Conservation (phyloP, 192 early-diverging fungal species). For the Podila minutissima region DNA sequence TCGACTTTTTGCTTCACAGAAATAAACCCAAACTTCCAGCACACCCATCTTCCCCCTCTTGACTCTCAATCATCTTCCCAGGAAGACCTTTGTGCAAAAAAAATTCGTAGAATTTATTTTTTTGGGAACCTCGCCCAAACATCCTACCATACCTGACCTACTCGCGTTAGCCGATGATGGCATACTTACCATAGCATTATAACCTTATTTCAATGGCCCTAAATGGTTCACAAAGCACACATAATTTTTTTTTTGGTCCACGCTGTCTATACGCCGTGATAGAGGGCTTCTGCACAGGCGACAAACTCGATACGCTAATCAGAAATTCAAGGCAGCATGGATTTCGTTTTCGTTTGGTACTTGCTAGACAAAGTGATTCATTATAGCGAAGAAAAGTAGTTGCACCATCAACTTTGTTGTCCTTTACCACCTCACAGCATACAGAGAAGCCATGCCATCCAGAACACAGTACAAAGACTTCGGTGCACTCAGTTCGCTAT, state of each 20-base stretch:
- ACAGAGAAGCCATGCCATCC: background rate
- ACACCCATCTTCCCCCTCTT: too few species aligned
- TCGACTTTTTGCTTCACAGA: too few species aligned
- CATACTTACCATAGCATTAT: background rate
- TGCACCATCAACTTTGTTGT: background rate
- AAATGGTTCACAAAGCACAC: background rate
- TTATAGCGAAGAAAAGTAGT: background rate
- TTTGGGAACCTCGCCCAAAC: too few species aligned
- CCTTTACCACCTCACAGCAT: background rate
- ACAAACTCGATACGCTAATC: slow-evolving; percentile 23
- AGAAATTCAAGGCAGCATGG: background rate
- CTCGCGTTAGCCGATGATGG: background rate
- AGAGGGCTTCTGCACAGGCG: slow-evolving; percentile 10
- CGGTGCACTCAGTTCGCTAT: too few species aligned
- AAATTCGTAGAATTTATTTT: too few species aligned
- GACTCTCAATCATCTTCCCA: too few species aligned
- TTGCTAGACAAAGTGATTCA: background rate
- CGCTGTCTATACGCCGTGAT: background rate
- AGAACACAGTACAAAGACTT: too few species aligned
- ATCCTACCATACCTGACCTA: background rate
- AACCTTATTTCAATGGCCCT: background rate
- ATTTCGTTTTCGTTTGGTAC: background rate
- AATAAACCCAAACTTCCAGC: too few species aligned
- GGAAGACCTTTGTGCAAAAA: too few species aligned
- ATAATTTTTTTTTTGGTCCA: background rate